phyloP scores from a whole-genome alignment of 345 rosid species.

The Eucalyptus marginata region DNA sequence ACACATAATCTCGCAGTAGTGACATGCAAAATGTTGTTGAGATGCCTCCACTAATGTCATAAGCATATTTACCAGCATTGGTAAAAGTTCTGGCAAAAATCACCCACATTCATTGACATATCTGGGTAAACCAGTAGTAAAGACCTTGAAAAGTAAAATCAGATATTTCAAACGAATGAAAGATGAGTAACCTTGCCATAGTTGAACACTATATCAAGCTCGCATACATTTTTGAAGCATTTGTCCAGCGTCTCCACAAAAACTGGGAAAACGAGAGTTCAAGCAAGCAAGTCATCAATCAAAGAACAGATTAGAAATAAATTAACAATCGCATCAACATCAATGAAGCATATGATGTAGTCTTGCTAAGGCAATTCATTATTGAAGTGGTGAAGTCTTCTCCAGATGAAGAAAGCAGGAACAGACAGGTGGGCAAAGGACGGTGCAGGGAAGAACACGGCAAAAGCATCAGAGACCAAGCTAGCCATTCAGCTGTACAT shows the following conservation, averaged over 20 bases:
- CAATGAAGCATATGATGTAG: background rate
- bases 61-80: background rate
- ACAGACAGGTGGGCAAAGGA: background rate
- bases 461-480: background rate
- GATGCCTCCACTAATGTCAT: background rate
- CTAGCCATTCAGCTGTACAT: background rate
- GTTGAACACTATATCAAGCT: constrained; percentile 80
- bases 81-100: background rate
- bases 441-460: background rate
- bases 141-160: background rate
- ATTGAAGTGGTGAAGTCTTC: background rate
- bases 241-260: constrained; percentile 93
- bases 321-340: background rate
- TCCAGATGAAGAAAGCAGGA: background rate
- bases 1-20: background rate
- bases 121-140: background rate
- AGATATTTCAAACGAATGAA: background rate
- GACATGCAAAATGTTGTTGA: background rate
- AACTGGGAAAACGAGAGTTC: constrained; percentile 39
- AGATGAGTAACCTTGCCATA: constrained; percentile 59
- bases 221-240: constrained; percentile 95
- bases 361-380: background rate
- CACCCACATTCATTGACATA: background rate
- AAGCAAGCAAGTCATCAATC: constrained; percentile 2
- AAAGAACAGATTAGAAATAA: background rate